These are phyloP conservation scores for Scopulariopsis brevicaulis DNA, from an alignment of 2,329 filamentous ascomycete genomes.

Conservation along the genomic window DNA sequence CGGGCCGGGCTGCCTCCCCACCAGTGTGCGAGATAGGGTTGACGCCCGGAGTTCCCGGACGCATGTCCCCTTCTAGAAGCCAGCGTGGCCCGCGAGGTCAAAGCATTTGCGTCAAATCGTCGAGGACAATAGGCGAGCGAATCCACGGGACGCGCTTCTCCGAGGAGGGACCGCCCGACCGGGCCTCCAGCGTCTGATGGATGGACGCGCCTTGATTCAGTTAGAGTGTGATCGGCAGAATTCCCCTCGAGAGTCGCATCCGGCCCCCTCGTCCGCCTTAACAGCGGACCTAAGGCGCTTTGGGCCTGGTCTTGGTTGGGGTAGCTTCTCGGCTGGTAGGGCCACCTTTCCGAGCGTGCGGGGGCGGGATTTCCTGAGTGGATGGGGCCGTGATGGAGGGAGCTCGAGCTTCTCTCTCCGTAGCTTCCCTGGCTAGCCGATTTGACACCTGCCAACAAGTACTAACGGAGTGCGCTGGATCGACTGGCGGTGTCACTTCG, in stretches of 20 bases:
- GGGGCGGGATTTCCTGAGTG: background rate
- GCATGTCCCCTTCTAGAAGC: background rate
- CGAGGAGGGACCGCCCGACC: background rate
- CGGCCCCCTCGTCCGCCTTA: background rate
- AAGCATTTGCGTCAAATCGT: background rate
- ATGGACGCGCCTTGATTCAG: background rate
- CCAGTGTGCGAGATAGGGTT: background rate
- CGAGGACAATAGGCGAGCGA: background rate
- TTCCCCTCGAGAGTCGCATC: background rate
- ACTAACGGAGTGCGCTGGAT: background rate
- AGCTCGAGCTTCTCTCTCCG: background rate
- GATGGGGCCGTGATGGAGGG: background rate
- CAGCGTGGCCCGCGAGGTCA: background rate
- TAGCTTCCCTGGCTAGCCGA: background rate
- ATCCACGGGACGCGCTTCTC: background rate
- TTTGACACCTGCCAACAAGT: background rate
- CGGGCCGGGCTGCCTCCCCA: background rate
- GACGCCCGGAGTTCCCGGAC: background rate
- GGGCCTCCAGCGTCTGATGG: background rate
- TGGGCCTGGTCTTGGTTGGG: background rate
- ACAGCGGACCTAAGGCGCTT: background rate
- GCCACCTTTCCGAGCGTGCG: conserved; percentile 4
- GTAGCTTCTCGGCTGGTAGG: conserved; percentile 1
- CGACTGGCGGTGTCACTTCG: background rate
- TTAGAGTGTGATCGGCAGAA: conserved; percentile 4